phyloP scores from a whole-genome alignment of 2,329 filamentous ascomycete species.

The Cytospora piceae region DNA sequence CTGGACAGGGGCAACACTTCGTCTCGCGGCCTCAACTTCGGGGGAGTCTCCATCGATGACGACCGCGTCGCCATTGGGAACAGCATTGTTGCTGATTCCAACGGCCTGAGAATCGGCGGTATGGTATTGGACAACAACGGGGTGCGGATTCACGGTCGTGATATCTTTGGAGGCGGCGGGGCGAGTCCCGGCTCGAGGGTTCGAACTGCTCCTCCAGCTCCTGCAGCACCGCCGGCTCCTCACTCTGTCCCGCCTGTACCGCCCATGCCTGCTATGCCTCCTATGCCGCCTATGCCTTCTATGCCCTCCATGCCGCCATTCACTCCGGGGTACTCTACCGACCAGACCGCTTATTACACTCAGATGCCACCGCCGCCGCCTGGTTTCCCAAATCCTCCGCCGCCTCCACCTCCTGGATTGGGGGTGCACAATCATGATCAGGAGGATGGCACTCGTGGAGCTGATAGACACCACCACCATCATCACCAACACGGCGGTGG shows the following conservation, averaged over 20 bases:
- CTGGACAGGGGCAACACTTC: slow-evolving; percentile 23
- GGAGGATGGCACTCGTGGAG: slow-evolving; percentile 7
- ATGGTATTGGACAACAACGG: slow-evolving; percentile 48
- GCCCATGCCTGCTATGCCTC: slow-evolving; percentile 14
- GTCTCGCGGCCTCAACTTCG: slow-evolving; percentile 40
- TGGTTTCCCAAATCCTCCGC: not conserved
- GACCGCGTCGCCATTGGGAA: slow-evolving; percentile 49
- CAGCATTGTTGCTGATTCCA: slow-evolving; percentile 48
- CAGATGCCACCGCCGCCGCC: slow-evolving; percentile 23
- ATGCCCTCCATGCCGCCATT: slow-evolving; percentile 12
- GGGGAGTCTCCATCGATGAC: slow-evolving; percentile 47
- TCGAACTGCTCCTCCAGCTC: not conserved
- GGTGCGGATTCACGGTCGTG: slow-evolving; percentile 36
- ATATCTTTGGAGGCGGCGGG: slow-evolving; percentile 15
- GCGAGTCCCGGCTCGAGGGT: not conserved
- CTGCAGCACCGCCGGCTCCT: not conserved
- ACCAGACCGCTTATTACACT: slow-evolving; percentile 10
- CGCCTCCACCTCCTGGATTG: slow-evolving; percentile 4
- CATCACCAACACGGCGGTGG: slow-evolving; percentile 8
- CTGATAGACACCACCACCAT: slow-evolving; percentile 1
- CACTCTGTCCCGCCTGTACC: not conserved
- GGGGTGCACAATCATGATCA: not conserved
- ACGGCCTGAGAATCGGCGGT: slow-evolving; percentile 51
- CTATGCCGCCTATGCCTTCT: slow-evolving; percentile 13
- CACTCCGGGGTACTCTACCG: slow-evolving; percentile 1